Evolutionary conservation across 345 rosid species (phyloP).

Genomic region (Theobroma cacao): DNA sequence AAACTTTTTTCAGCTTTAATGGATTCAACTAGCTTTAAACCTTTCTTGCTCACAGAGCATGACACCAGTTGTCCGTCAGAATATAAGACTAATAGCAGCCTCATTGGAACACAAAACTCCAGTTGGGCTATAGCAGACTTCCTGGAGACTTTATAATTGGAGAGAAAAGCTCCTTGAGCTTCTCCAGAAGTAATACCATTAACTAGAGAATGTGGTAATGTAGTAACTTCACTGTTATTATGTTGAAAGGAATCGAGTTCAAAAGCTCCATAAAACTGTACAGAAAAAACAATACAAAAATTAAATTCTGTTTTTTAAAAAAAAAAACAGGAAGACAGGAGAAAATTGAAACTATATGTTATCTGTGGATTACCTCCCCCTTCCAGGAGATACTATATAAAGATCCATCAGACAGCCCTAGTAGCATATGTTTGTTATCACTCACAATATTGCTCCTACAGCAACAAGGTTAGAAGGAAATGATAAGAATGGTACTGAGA

Average conservation of each 20-base stretch:
- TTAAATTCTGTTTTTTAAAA: conserved; percentile 2
- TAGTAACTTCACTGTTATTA: conserved; percentile 35
- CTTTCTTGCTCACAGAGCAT: conserved; percentile 87
- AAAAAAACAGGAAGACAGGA: neutral
- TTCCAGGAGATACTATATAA: conserved; percentile 89
- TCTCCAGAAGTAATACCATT: conserved; percentile 57
- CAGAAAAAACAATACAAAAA: conserved; percentile 14
- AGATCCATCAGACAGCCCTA: conserved; percentile 91
- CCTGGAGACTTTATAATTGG: conserved; percentile 26
- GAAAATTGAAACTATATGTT: neutral
- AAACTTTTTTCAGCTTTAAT: conserved; percentile 67
- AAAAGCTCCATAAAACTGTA: conserved; percentile 81
- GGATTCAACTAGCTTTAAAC: conserved; percentile 63
- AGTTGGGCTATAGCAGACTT: conserved; percentile 57
- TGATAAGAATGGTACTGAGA: conserved; percentile 5
- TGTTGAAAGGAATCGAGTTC: conserved; percentile 38
- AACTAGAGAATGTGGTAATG: conserved; percentile 34
- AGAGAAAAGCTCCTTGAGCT: conserved; percentile 30
- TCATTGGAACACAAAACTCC: conserved; percentile 69
- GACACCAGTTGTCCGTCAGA: conserved; percentile 69
- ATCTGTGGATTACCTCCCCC: conserved; percentile 71
- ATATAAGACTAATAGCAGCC: conserved; percentile 70
- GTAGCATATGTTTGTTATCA: conserved; percentile 66
- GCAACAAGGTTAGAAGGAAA: conserved; percentile 14
- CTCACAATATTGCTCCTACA: conserved; percentile 88